These are phyloP conservation scores for Pseudotsuga menziesii DNA, from an alignment of 75 land plant species.

Conservation along the genomic window DNA sequence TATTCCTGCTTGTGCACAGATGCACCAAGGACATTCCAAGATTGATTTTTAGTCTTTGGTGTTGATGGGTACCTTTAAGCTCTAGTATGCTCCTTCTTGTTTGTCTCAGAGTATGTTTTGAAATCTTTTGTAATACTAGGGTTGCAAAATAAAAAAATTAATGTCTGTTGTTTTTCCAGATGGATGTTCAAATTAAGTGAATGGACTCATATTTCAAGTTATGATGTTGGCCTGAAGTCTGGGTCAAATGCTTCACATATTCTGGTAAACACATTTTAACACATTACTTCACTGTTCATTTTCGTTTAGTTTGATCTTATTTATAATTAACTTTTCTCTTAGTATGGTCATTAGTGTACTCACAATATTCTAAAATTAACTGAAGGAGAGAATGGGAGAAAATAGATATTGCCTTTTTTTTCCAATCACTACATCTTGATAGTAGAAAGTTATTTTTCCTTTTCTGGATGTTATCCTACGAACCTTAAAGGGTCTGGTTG, in stretches of 20 bases:
- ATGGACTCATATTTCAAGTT: conserved; percentile 83
- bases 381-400: not conserved
- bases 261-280: conserved; percentile 44
- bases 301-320: not conserved
- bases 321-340: not conserved
- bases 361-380: not conserved
- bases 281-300: not conserved
- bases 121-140: not conserved
- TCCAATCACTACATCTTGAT: no score
- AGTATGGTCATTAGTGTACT: no score
- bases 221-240: conserved; percentile 74
- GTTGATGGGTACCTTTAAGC: not conserved
- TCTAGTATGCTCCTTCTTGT: not conserved
- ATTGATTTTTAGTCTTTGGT: not conserved
- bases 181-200: conserved; percentile 99
- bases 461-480: no score
- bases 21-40: not conserved
- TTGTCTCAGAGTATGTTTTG: conserved; percentile 4
- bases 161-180: conserved; percentile 30
- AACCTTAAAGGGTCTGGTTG: no score
- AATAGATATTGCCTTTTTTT: not conserved
- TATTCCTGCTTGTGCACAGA: not conserved
- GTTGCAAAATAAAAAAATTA: not conserved
- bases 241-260: conserved; percentile 82
- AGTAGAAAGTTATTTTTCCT: no score